A percentile compares a stretch with the other conserved stretches of the same genome.
Evolutionary conservation across 495 filamentous ascomycete genomes (phyloP).

Genomic region (Amphirosellinia nigrospora): DNA sequence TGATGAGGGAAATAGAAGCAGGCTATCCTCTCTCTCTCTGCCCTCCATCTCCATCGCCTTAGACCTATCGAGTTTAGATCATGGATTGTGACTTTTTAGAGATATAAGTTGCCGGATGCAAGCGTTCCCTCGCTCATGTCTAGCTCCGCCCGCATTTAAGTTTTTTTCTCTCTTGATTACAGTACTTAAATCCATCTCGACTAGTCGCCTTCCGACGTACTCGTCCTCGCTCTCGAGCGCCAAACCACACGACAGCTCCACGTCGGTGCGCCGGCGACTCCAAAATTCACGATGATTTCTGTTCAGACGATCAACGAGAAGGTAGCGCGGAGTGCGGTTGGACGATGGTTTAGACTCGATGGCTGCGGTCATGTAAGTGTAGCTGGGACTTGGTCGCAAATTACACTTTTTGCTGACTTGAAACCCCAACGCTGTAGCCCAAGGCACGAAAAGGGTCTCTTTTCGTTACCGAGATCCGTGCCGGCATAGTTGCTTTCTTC

Average conservation of each 20-base stretch:
- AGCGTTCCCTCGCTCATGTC: slow-evolving; percentile 5
- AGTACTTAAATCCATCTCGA: background rate
- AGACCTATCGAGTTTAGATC: slow-evolving; percentile 11
- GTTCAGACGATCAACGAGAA: slow-evolving; percentile 48
- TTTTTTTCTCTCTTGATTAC: slow-evolving; percentile 14
- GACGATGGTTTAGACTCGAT: slow-evolving; percentile 76
- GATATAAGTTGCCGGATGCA: background rate
- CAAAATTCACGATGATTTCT: slow-evolving; percentile 10
- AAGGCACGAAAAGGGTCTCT: slow-evolving; percentile 73
- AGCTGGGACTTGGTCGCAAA: background rate
- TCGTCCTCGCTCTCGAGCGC: slow-evolving; percentile 9
- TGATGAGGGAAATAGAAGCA: background rate
- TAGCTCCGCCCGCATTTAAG: background rate
- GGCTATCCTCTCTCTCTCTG: background rate
- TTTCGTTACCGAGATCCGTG: slow-evolving; percentile 81
- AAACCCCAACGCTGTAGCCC: slow-evolving; percentile 51
- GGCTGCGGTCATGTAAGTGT: slow-evolving; percentile 73
- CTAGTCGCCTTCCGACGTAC: slow-evolving; percentile 5
- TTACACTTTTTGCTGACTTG: slow-evolving; percentile 11
- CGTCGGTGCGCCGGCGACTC: slow-evolving; percentile 19
- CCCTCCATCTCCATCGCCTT: slow-evolving; percentile 1
- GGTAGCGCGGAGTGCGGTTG: slow-evolving; percentile 65
- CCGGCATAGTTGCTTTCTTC: slow-evolving; percentile 82
- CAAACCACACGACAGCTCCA: slow-evolving; percentile 15
- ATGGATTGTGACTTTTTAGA: slow-evolving; percentile 1